Evolutionary conservation across 2,329 filamentous ascomycete genomes (phyloP).

Genomic region (Calonectria multiphialidica): DNA sequence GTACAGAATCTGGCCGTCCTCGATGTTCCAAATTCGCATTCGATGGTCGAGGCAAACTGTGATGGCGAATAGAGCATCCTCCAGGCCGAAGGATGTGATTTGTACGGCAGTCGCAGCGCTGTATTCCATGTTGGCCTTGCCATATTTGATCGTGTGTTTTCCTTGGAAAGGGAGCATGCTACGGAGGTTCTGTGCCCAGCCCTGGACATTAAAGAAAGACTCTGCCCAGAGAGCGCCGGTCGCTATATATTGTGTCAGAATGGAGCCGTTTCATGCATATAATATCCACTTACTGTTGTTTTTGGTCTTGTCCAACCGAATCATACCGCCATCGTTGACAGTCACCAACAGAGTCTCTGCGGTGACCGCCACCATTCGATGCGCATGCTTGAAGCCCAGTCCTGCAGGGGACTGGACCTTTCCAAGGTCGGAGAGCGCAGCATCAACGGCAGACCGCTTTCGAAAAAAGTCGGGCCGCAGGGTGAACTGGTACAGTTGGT

Average conservation of each 20-base stretch:
- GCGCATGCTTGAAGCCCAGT: constrained; percentile 82
- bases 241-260: constrained; percentile 35
- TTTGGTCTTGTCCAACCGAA: constrained; percentile 75
- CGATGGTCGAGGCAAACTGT: constrained; percentile 91
- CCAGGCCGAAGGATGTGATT: constrained; percentile 63
- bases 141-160: constrained; percentile 72
- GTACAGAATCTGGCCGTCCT: constrained; percentile 81
- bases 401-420: constrained; percentile 80
- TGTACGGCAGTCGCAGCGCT: constrained; percentile 75
- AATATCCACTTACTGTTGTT: constrained; percentile 56
- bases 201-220: constrained; percentile 78
- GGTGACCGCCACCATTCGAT: constrained; percentile 82
- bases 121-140: constrained; percentile 74
- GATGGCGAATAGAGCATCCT: constrained; percentile 70
- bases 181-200: constrained; percentile 76
- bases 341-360: constrained; percentile 83
- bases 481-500: constrained; percentile 86
- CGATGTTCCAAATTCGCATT: constrained; percentile 89
- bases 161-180: constrained; percentile 76
- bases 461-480: constrained; percentile 86
- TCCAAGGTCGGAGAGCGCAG: constrained; percentile 80
- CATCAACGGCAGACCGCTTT: constrained; percentile 75
- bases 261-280: not conserved
- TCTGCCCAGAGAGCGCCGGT: constrained; percentile 71
- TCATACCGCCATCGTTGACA: constrained; percentile 81